These are phyloP conservation scores for Fragaria ananassa DNA, from an alignment of 306 rosid species.

Conservation along the genomic window DNA sequence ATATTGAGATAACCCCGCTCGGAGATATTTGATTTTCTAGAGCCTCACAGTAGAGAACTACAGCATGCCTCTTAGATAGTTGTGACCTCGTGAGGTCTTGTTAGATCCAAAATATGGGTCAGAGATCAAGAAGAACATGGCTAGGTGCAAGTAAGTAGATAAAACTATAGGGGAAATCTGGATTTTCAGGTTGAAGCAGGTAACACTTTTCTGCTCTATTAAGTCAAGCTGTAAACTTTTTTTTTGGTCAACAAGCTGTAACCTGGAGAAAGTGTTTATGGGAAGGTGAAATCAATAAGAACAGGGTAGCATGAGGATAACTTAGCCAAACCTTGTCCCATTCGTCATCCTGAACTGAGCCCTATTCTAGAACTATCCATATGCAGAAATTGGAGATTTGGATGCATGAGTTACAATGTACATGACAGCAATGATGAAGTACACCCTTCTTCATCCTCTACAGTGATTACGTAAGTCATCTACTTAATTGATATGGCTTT, in stretches of 20 bases:
- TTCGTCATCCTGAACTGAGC: not conserved
- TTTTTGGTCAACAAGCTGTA: not conserved
- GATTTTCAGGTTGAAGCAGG: not conserved
- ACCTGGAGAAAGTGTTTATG: not conserved
- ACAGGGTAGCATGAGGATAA: not conserved
- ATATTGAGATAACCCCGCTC: not conserved
- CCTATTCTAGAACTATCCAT: not conserved
- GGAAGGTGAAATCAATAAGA: not conserved
- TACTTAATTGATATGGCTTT: not conserved
- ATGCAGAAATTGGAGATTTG: not conserved
- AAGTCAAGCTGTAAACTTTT: not conserved
- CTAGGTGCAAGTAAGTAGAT: not conserved
- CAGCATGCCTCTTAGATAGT: not conserved
- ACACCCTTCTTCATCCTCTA: not conserved
- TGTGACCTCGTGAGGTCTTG: not conserved
- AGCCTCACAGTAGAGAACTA: not conserved
- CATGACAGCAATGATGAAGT: not conserved
- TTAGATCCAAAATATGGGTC: not conserved
- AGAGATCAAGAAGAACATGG: not conserved
- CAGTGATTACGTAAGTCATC: not conserved
- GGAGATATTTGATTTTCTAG: not conserved
- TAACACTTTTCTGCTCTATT: not conserved
- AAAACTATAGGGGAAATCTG: not conserved
- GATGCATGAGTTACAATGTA: not conserved
- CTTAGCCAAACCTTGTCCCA: not conserved